Evolutionary conservation across 2,329 filamentous ascomycete species (phyloP).

Genomic region (Hypoxylon sp.): DNA sequence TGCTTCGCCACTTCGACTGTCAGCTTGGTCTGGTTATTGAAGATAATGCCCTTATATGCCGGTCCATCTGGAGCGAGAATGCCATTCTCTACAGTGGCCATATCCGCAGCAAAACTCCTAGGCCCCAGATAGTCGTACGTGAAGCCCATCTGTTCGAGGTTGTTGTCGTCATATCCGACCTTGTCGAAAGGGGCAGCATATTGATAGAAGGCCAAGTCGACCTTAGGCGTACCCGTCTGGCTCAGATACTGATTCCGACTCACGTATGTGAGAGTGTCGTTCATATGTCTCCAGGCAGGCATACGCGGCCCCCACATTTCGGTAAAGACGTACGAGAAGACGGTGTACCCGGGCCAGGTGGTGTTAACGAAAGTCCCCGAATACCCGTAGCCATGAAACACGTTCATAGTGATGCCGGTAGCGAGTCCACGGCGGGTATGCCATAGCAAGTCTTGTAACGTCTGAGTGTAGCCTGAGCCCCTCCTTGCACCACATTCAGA

Average conservation of each 20-base stretch:
- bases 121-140: not conserved
- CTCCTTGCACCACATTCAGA: not conserved
- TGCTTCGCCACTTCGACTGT: not conserved
- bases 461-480: not conserved
- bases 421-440: conserved; percentile 4
- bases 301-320: conserved; percentile 4
- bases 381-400: not conserved
- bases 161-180: not conserved
- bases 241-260: not conserved
- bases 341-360: not conserved
- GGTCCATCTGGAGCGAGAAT: not conserved
- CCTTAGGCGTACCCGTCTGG: conserved; percentile 1
- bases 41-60: not conserved
- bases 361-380: not conserved
- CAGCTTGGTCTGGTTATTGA: not conserved
- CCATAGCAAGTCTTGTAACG: not conserved
- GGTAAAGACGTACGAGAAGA: not conserved
- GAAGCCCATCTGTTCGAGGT: not conserved
- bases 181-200: not conserved
- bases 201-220: conserved; percentile 1
- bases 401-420: not conserved
- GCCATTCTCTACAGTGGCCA: not conserved
- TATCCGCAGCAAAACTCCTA: not conserved
- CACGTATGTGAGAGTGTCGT: not conserved
- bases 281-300: not conserved